phyloP scores from a whole-genome alignment of 495 filamentous ascomycete genomes.

The Aspergillus saccharolyticus region DNA sequence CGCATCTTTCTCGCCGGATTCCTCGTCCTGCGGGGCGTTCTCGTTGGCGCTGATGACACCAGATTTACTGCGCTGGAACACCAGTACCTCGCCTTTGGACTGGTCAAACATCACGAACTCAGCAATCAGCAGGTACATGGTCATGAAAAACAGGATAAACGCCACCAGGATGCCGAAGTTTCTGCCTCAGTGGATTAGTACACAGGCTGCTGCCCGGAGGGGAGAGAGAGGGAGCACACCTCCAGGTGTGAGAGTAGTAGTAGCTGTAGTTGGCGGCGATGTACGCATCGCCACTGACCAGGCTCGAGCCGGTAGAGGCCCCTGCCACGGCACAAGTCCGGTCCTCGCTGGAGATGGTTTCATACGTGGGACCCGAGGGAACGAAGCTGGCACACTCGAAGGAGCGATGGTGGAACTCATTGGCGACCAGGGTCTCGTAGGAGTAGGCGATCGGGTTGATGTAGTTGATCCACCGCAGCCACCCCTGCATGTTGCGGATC shows the following conservation, averaged over 20 bases:
- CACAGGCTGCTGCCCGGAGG: background rate
- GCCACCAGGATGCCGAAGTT: conserved; percentile 57
- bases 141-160: conserved; percentile 51
- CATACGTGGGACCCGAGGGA: conserved; percentile 39
- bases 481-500: conserved; percentile 30
- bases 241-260: conserved; percentile 48
- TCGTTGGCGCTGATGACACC: background rate
- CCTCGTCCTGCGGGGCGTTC: background rate
- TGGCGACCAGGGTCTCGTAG: conserved; percentile 35
- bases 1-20: background rate
- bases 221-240: background rate
- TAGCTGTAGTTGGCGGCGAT: conserved; percentile 44
- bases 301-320: conserved; percentile 33
- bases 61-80: conserved; percentile 27
- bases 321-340: conserved; percentile 45
- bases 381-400: conserved; percentile 50
- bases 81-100: conserved; percentile 35
- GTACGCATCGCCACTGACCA: conserved; percentile 43
- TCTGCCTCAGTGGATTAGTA: conserved; percentile 14
- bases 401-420: conserved; percentile 50
- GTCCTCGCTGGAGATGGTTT: conserved; percentile 5
- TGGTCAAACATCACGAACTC: conserved; percentile 25
- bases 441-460: conserved; percentile 59
- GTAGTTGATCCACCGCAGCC: conserved; percentile 47
- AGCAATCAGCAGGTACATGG: conserved; percentile 28